Conservation (phyloP, 116 monocot genomes). For the Thalassia testudinum region DNA sequence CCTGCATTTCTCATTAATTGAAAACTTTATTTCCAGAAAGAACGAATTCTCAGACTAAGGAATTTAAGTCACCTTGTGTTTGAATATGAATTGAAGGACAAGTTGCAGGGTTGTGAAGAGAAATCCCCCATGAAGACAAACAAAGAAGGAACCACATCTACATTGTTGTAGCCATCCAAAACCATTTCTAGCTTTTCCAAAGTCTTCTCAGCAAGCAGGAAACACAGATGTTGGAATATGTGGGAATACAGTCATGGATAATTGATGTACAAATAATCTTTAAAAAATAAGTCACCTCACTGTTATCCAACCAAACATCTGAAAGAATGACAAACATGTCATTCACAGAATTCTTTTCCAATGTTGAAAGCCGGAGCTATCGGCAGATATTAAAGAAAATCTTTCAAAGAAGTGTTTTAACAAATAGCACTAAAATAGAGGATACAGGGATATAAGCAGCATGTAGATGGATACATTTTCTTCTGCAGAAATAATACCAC, state of each 20-base stretch:
- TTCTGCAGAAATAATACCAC: slow-evolving; percentile 59
- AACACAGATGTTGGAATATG: slow-evolving; percentile 1
- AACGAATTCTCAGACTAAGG: too few species aligned
- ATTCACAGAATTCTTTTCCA: slow-evolving; percentile 94
- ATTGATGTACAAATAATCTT: neutral
- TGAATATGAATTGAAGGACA: slow-evolving; percentile 75
- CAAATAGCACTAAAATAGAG: neutral
- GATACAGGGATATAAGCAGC: neutral
- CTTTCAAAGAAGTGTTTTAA: neutral
- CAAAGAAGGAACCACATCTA: slow-evolving; percentile 84
- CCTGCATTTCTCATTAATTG: slow-evolving; percentile 1
- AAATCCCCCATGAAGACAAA: slow-evolving; percentile 99
- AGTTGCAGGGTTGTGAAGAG: slow-evolving; percentile 83
- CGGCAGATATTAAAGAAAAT: slow-evolving; percentile 4
- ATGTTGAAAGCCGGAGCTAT: slow-evolving; percentile 48
- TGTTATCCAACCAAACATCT: slow-evolving; percentile 88
- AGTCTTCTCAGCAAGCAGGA: slow-evolving; percentile 52
- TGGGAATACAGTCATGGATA: slow-evolving; percentile 2
- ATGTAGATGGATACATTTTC: slow-evolving; percentile 55
- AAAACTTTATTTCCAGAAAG: too few species aligned
- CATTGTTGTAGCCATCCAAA: slow-evolving; percentile 82
- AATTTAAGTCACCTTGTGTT: slow-evolving; percentile 37
- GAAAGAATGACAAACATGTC: slow-evolving; percentile 99
- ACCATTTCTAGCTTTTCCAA: slow-evolving; percentile 74
- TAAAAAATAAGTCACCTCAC: slow-evolving; percentile 38